Conservation (phyloP, 2,329 filamentous ascomycete genomes). For the Ophiostoma himal-ulmi region DNA sequence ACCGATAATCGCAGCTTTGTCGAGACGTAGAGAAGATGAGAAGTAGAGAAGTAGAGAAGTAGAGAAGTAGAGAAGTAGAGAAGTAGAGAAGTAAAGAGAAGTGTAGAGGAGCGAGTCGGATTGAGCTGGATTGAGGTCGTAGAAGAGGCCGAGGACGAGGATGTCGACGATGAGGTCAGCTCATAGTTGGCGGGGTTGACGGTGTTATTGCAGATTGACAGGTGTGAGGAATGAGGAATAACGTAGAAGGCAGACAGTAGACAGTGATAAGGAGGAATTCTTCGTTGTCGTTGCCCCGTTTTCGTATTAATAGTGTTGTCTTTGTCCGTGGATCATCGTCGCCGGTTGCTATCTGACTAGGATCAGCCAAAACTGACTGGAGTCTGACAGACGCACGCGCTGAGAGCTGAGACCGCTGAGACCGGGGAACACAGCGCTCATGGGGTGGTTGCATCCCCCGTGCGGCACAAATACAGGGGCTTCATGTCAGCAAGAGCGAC, state of each 20-base stretch:
- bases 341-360: slow-evolving; percentile 1
- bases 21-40: too few species aligned
- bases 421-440: background rate
- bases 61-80: too few species aligned
- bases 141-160: background rate
- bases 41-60: too few species aligned
- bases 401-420: background rate
- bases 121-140: background rate
- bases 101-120: background rate
- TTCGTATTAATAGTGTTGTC: background rate
- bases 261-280: background rate
- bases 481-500: background rate
- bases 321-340: slow-evolving; percentile 6
- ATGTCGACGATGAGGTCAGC: background rate
- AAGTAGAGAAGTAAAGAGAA: background rate
- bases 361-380: too few species aligned
- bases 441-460: slow-evolving; percentile 3
- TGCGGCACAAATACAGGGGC: background rate
- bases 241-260: background rate
- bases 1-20: background rate
- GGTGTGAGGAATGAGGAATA: background rate
- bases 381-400: background rate
- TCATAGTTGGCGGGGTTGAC: background rate
- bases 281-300: slow-evolving; percentile 2
- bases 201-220: background rate